Evolutionary conservation across 2,329 filamentous ascomycete genomes (phyloP).

Genomic region (Aspergillus sp.): DNA sequence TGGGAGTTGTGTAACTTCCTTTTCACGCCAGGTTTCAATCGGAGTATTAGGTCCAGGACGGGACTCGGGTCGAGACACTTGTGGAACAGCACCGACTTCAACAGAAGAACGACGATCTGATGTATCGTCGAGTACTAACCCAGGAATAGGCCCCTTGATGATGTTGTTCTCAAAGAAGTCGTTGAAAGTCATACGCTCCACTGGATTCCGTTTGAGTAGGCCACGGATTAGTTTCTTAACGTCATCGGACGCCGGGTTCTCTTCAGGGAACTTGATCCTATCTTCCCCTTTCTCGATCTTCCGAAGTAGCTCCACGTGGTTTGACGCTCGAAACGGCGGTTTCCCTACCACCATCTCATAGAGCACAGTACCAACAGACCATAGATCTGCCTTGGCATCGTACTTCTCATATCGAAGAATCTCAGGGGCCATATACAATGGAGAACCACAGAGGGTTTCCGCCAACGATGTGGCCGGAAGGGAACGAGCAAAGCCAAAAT

Average conservation of each 20-base stretch:
- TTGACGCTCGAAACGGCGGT: slow-evolving; percentile 84
- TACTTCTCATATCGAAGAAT: slow-evolving; percentile 97
- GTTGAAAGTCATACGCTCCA: slow-evolving; percentile 78
- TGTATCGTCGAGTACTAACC: slow-evolving; percentile 64
- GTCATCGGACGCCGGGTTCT: slow-evolving; percentile 62
- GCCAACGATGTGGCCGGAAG: slow-evolving; percentile 85
- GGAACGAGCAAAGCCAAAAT: slow-evolving; percentile 96
- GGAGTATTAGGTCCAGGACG: slow-evolving; percentile 11
- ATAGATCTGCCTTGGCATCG: slow-evolving; percentile 91
- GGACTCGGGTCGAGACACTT: slow-evolving; percentile 12
- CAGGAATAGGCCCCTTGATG: slow-evolving; percentile 69
- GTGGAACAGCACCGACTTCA: slow-evolving; percentile 8
- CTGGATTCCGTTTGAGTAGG: slow-evolving; percentile 76
- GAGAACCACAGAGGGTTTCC: slow-evolving; percentile 92
- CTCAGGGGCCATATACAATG: slow-evolving; percentile 97
- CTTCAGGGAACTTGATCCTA: slow-evolving; percentile 71
- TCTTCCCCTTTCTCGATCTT: slow-evolving; percentile 89
- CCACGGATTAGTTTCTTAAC: slow-evolving; percentile 75
- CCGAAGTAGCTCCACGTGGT: slow-evolving; percentile 87
- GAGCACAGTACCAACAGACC: slow-evolving; percentile 93
- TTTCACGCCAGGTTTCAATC: slow-evolving; percentile 12
- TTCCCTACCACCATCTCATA: slow-evolving; percentile 92
- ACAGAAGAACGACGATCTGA: slow-evolving; percentile 11
- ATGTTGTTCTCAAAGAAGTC: slow-evolving; percentile 74
- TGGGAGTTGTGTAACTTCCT: slow-evolving; percentile 17